Evolutionary conservation across 1,284 basidiomycete genomes (phyloP).

Genomic region (Rhodofomes roseus): DNA sequence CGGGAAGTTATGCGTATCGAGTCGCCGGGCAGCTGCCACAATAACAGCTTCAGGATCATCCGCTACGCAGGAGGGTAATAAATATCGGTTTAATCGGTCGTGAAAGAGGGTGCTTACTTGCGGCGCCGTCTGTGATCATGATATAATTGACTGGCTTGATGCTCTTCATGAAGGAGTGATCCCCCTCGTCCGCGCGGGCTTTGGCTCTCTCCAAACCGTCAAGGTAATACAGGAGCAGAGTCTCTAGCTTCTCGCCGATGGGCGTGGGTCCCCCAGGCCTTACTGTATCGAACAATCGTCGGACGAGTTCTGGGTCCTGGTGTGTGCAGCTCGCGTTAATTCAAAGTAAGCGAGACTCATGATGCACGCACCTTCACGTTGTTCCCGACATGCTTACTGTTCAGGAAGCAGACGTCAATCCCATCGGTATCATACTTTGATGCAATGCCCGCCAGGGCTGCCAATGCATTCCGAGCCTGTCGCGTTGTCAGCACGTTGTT

Average conservation of each 20-base stretch:
- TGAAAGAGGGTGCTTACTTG: constrained; percentile 36
- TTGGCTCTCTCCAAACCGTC: constrained; percentile 37
- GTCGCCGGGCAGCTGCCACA: constrained; percentile 41
- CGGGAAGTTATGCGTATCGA: constrained; percentile 46
- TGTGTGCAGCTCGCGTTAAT: neutral
- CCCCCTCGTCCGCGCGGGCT: constrained; percentile 25
- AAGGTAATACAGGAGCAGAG: constrained; percentile 44
- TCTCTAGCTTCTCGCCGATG: constrained; percentile 46
- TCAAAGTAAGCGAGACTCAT: neutral
- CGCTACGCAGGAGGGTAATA: constrained; percentile 27
- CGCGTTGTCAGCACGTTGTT: neutral
- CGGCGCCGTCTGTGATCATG: constrained; percentile 58
- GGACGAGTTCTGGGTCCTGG: constrained; percentile 31
- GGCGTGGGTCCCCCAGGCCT: constrained; percentile 43
- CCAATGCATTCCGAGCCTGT: constrained; percentile 41
- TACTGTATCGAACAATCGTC: constrained; percentile 40
- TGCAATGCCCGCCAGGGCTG: constrained; percentile 39
- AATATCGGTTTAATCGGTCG: neutral
- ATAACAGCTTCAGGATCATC: constrained; percentile 51
- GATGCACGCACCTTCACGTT: constrained; percentile 33
- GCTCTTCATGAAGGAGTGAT: constrained; percentile 24
- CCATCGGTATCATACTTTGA: constrained; percentile 44
- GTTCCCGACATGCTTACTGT: constrained; percentile 27
- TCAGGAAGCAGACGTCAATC: constrained; percentile 49
- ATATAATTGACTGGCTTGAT: constrained; percentile 59